These are phyloP conservation scores for Reticulascus tulasneorum DNA, from an alignment of 2,329 filamentous ascomycete species.

Conservation along the genomic window DNA sequence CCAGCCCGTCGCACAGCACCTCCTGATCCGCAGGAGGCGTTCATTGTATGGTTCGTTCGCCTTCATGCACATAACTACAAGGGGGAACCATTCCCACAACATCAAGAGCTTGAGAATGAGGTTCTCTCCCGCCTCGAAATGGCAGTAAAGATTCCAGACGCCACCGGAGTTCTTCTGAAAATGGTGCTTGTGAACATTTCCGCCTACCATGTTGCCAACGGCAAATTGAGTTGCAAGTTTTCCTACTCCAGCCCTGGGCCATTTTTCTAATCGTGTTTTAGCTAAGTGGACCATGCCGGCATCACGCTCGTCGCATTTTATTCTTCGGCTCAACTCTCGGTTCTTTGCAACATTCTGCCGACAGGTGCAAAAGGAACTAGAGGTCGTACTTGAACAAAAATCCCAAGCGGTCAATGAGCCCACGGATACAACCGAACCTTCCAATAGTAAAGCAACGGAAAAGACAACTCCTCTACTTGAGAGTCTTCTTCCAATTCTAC, in stretches of 20 bases:
- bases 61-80: constrained; percentile 82
- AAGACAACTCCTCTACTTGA: constrained; percentile 33
- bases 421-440: constrained; percentile 15
- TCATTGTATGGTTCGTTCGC: constrained; percentile 78
- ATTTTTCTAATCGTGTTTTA: constrained; percentile 15
- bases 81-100: constrained; percentile 68
- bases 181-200: constrained; percentile 84
- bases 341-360: constrained; percentile 71
- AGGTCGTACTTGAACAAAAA: constrained; percentile 37
- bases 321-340: constrained; percentile 73
- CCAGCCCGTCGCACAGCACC: constrained; percentile 26
- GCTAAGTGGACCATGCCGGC: constrained; percentile 42
- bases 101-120: constrained; percentile 80
- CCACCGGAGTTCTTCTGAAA: constrained; percentile 66
- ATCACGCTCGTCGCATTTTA: constrained; percentile 56
- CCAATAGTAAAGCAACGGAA: constrained; percentile 16
- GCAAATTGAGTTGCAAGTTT: constrained; percentile 46
- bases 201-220: constrained; percentile 68
- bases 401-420: constrained; percentile 26
- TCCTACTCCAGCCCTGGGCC: not conserved
- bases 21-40: constrained; percentile 57
- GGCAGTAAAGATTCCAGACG: constrained; percentile 64
- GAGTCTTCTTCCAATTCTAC: constrained; percentile 46
- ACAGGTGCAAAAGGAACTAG: constrained; percentile 65
- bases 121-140: constrained; percentile 74